Base-by-base conservation (phyloP, 169 alveolate species). In the Plasmodium chabaudi region DNA sequence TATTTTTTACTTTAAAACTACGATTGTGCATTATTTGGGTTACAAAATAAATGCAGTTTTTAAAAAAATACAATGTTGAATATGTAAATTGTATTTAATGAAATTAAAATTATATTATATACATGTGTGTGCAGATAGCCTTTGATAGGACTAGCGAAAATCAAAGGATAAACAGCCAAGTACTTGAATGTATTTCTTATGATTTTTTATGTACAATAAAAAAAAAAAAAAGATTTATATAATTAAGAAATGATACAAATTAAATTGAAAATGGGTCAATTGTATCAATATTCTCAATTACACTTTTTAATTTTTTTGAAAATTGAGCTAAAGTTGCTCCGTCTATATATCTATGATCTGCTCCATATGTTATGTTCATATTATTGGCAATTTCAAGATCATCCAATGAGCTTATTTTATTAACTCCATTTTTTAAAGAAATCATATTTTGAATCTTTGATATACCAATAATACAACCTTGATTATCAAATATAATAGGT, bases 281-380 rank as follows among this genome's bases (percentile, higher is more conserved):
- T 9, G 90, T 17, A 42, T 13, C 34, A 46, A 51, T 13, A 12
- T 64, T 57, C 42, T 82, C 90, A 70, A 82, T 49, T 15, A 42
- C 60, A 12, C 25, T 47, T 44, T 82, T 82, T 53, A 82, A 39
- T 55, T 70, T 64, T 53, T 68, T 87, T 9, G 82, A 47, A 84
- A 92, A 93, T 23, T 59, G 90, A 3, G 98, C 98, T 6, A 94
- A 94, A 5, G 97, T 94, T 0, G 99, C 99, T 13, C 99, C 99
- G 90, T 98, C 99, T 46, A 97, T 57, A 79, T 96, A 97, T 84
- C 99, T 88, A 92, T 98, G 99, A 88, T 98, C 99, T 13, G 99
- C 99, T 3, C 86, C 53, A 49, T 60, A 88, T 12, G 90, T 82
- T 34, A 82, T 56, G 63, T 67, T 82, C 65, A 82, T 65, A 13